A percentile compares a stretch with the other conserved stretches of the same genome.
phyloP scores from a whole-genome alignment of 768 basidiomycete genomes.

The Psilocybe cyanescens region DNA sequence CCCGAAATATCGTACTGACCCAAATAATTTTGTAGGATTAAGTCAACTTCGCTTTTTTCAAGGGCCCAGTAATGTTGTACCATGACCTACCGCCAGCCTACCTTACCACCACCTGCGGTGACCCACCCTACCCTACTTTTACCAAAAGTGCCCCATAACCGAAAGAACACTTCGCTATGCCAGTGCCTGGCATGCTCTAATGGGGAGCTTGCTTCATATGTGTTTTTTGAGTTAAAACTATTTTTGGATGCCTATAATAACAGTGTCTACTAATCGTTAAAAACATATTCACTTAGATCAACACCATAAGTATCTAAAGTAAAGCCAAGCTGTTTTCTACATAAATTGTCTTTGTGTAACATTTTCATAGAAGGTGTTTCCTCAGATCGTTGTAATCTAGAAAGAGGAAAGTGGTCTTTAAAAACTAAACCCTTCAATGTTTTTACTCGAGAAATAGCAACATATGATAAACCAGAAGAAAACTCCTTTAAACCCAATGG shows the following conservation, averaged over 20 bases:
- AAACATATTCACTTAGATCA: neutral
- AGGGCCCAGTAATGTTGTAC: too few relatives aligned
- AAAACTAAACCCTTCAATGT: constrained; percentile 1
- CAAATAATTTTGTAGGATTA: too few relatives aligned
- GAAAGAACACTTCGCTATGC: too few relatives aligned
- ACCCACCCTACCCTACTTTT: too few relatives aligned
- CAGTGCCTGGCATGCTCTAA: neutral
- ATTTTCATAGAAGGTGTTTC: constrained; percentile 2
- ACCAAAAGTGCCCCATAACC: too few relatives aligned
- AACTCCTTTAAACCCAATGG: constrained; percentile 20
- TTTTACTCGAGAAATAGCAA: constrained; percentile 8
- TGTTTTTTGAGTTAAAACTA: neutral
- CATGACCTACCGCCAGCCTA: too few relatives aligned
- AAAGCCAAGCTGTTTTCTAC: constrained; percentile 5
- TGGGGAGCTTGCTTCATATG: constrained; percentile 2
- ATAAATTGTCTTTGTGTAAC: neutral
- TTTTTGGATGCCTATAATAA: neutral
- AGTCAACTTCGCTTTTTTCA: too few relatives aligned
- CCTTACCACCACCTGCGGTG: too few relatives aligned
- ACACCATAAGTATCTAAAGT: constrained; percentile 5
- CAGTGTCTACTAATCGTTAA: neutral
- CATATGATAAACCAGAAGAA: neutral
- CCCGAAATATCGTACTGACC: too few relatives aligned
- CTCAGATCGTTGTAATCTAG: neutral
- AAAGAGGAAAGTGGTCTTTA: neutral